These are phyloP conservation scores for Tulasnella sp. DNA, from an alignment of 768 basidiomycete genomes.

Conservation along the genomic window DNA sequence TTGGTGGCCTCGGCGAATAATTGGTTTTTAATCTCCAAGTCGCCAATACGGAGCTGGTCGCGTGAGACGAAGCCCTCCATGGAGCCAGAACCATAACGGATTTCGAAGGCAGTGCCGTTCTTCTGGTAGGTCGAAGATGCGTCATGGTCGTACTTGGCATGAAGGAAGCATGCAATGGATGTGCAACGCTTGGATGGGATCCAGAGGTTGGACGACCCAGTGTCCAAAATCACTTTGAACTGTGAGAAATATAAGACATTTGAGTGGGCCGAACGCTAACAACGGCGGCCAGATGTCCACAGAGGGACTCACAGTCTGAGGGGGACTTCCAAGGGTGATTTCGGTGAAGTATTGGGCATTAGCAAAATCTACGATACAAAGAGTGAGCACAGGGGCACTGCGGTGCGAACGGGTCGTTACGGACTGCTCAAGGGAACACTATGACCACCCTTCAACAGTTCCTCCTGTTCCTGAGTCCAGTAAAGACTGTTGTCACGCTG, in stretches of 20 bases:
- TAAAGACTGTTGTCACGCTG: conserved; percentile 45
- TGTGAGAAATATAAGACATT: conserved; percentile 22
- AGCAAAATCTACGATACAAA: conserved; percentile 64
- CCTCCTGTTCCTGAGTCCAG: conserved; percentile 63
- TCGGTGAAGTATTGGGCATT: conserved; percentile 96
- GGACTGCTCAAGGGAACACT: conserved; percentile 77
- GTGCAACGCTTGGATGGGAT: conserved; percentile 71
- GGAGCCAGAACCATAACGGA: conserved; percentile 90
- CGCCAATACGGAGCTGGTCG: conserved; percentile 70
- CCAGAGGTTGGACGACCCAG: conserved; percentile 65
- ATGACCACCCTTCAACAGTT: conserved; percentile 60
- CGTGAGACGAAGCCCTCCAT: conserved; percentile 93
- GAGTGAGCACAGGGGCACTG: conserved; percentile 13
- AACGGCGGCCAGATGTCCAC: conserved; percentile 3
- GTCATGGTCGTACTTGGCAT: conserved; percentile 76
- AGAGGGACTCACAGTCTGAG: conserved; percentile 50
- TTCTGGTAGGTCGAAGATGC: conserved; percentile 74
- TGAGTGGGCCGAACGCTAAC: conserved; percentile 10
- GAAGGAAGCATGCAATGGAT: conserved; percentile 89
- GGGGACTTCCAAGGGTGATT: conserved; percentile 69
- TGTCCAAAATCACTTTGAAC: conserved; percentile 79
- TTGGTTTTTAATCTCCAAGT: conserved; percentile 56
- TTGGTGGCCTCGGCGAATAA: conserved; percentile 93
- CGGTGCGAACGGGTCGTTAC: conserved; percentile 25
- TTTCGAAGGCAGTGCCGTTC: conserved; percentile 81